Base-by-base conservation (phyloP, 164 flowering plant genomes). In the Chloranthus sessilifolius region DNA sequence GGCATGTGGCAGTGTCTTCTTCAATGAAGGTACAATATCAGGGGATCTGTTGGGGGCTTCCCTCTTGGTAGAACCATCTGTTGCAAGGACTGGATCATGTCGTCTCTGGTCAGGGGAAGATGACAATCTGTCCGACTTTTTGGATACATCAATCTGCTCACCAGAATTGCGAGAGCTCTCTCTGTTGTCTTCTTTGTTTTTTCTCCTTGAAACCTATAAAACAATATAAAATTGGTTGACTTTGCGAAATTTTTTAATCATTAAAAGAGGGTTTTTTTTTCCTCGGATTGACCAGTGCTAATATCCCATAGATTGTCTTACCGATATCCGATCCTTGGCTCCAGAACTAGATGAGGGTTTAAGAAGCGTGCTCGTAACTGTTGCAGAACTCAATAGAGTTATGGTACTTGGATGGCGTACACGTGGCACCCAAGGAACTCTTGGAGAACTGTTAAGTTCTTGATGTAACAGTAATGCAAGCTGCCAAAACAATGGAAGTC, bases 351-450 rank as follows among this genome's bases (percentile, higher is more conserved):
- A 74, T 24, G 82, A 37, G 4, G 92, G 83, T 65, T 89, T 92
- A 27, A 68, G 55, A 45, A 73, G 80, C 69, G 68, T 65, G 72
- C 83, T 76, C 29, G 85, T 55, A 38, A 79, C 71, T 53, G 83
- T 53, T 42, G 84, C 69, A 59, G 88, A 73, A 50, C 81, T 71
- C 55, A 80, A 30, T 68, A 79, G 99, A 38, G 92, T 83, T 30
- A 81, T 66, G 67, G 81, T 75, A 40, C 85, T 83, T 22, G 82
- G 68, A 23, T 94, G 80, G 23, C 97, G 91, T 62, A 80, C 61
- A 20, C 97, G 95, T 46, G 99, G 92, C 47, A 94, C 95, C 50
- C 99, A 75, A 47, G 97, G 96, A 48, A 94, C 97, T 75, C 99
- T 70, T 44, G 95, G 96, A 60, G 97, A 89, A 62, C 99, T 94